These are phyloP conservation scores for Maudiozyma saulgeensis DNA, from an alignment of 805 yeast genomes.

Conservation along the genomic window DNA sequence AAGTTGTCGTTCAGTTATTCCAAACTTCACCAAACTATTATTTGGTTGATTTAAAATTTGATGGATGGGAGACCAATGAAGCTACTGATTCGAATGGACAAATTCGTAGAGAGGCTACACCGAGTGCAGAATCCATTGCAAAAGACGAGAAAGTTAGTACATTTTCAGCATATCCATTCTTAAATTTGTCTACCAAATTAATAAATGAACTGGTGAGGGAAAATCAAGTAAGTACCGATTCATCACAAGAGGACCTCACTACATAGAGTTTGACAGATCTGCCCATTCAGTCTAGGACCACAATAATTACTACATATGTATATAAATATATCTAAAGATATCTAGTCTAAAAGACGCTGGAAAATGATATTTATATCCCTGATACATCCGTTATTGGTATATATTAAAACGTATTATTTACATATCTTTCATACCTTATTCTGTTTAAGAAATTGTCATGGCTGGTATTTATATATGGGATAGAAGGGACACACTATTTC, in stretches of 20 bases:
- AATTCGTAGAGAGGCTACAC: constrained; percentile 22
- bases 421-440: no score
- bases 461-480: no score
- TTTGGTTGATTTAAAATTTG: constrained; percentile 91
- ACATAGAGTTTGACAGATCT: no score
- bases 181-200: constrained; percentile 82
- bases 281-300: no score
- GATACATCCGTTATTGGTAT: no score
- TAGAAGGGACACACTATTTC: not conserved
- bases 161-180: constrained; percentile 88
- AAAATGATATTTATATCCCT: no score
- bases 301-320: no score
- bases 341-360: no score
- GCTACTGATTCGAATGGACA: constrained; percentile 16
- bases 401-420: no score
- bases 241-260: not conserved
- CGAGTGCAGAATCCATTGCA: constrained; percentile 50
- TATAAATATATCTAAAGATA: no score
- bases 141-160: constrained; percentile 35
- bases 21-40: constrained; percentile 93
- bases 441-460: no score
- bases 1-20: constrained; percentile 92
- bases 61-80: constrained; percentile 75
- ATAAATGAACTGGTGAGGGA: constrained; percentile 86
- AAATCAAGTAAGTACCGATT: not conserved